Percentiles rank a stretch among this genome's conserved stretches.
Evolutionary conservation across 139 green algal genomes (phyloP).

Genomic region (Coccomyxa sp.): DNA sequence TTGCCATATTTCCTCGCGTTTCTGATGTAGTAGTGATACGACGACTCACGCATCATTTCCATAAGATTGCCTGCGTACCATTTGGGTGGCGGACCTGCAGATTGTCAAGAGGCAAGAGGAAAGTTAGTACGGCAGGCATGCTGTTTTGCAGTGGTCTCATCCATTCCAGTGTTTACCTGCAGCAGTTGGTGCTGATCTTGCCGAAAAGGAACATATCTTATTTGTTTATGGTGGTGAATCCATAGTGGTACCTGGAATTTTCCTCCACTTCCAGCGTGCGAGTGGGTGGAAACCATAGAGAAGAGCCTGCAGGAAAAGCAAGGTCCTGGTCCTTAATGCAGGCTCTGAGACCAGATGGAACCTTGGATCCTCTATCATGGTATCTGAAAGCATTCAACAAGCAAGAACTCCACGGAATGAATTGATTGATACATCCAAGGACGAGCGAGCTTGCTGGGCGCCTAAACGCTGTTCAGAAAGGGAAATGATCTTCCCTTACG

Average conservation of each 20-base stretch:
- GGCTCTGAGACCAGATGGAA: no score
- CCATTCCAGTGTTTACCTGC: background rate
- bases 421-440: background rate
- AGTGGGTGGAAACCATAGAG: background rate
- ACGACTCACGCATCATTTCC: background rate
- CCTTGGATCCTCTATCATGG: background rate
- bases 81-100: background rate
- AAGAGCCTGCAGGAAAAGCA: background rate
- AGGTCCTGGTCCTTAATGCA: background rate
- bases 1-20: background rate
- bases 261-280: background rate
- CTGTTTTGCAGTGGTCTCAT: background rate
- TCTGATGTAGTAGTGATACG: background rate
- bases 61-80: background rate
- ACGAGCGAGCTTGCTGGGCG: no score
- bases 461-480: background rate
- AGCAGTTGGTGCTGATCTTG: background rate
- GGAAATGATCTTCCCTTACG: background rate
- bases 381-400: background rate
- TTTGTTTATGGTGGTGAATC: background rate
- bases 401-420: background rate
- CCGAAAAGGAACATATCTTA: background rate
- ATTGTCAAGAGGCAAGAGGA: background rate
- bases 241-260: background rate
- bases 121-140: background rate